Base-by-base conservation (phyloP, 2,329 filamentous ascomycete genomes). In the Hypoxylon sp. region DNA sequence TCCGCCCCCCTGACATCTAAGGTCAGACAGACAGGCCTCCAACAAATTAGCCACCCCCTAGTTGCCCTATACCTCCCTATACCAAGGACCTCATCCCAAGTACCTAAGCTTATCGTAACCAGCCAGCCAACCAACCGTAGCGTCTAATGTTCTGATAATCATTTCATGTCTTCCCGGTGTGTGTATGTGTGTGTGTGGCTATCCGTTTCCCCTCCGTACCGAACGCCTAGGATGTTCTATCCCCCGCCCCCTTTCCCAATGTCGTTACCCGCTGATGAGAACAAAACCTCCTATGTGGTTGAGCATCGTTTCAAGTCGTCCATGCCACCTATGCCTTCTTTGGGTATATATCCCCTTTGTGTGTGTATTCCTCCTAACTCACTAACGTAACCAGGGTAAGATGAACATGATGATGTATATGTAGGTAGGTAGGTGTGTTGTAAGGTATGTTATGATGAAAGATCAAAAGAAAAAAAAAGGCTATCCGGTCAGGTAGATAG, bases 131-230 rank as follows among this genome's bases (percentile, higher is more conserved):
- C 41, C 13, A 19, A 26, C 30, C 35, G 41, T 45, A 43, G 41
- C 45, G 19, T 44, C 32, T 51, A 37, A 27, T 38, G 29, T 40
- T 30, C 47, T 40, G 34, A 35, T 45, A 38, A 17, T 34, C 40
- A 25, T 9, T 9, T 6, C 21, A 15, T 40, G 27, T 19, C 17
- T n/a, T 15, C 45, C 23, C 37, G 30, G 19, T 26, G 38, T 41
- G 26, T 11, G 38, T 32, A 34, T 34, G 16, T 31, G n/a, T 29
- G 13, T 27, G 13, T 25, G 12, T 23, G 38, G 16, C 36, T 26
- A 19, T 12, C 20, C 29, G 21, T 11, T 25, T 12, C 20, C 11
- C 30, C 32, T 19, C 9, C 20, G 8, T n/a, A 16, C 41, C 23
- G 21, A 25, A 25, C 21, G 21, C n/a, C n/a, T n/a, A n/a, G n/a